phyloP scores from a whole-genome alignment of 108 stramenopile species.

The Skeletonema marinoi region DNA sequence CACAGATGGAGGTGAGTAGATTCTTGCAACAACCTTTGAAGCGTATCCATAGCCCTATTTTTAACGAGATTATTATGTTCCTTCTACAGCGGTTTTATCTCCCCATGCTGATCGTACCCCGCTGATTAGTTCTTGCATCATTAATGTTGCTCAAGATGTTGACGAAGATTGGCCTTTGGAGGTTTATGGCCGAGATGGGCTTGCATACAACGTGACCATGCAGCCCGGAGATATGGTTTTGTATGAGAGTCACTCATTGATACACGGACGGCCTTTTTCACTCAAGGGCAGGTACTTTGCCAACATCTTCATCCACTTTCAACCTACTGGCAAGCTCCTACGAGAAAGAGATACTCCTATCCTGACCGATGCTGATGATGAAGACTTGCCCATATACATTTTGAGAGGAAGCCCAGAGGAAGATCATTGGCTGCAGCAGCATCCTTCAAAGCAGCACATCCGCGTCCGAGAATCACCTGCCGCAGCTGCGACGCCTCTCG shows the following conservation, averaged over 20 bases:
- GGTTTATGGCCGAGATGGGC: conserved; percentile 84
- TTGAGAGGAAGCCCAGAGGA: conserved; percentile 39
- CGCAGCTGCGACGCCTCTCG: conserved; percentile 34
- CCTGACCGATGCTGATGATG: conserved; percentile 28
- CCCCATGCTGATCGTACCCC: conserved; percentile 91
- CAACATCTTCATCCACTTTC: conserved; percentile 71
- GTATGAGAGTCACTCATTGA: conserved; percentile 69
- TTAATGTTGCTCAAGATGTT: conserved; percentile 91
- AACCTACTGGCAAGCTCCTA: conserved; percentile 43
- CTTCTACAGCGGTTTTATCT: conserved; percentile 56
- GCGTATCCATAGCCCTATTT: too few relatives aligned
- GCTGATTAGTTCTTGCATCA: conserved; percentile 87
- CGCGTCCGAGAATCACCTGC: conserved; percentile 22
- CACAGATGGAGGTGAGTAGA: conserved; percentile 33
- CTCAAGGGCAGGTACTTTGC: conserved; percentile 85
- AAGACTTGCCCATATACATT: conserved; percentile 48
- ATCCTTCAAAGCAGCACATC: conserved; percentile 6
- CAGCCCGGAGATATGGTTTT: conserved; percentile 76
- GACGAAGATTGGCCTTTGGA: conserved; percentile 94
- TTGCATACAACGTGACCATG: conserved; percentile 83
- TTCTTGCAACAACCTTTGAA: background rate
- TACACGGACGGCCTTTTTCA: conserved; percentile 86
- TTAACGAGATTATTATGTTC: too few relatives aligned
- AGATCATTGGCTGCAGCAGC: conserved; percentile 37
- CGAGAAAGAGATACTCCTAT: conserved; percentile 35